Conservation (phyloP, 495 filamentous ascomycete species). For the Apodospora peruviana region DNA sequence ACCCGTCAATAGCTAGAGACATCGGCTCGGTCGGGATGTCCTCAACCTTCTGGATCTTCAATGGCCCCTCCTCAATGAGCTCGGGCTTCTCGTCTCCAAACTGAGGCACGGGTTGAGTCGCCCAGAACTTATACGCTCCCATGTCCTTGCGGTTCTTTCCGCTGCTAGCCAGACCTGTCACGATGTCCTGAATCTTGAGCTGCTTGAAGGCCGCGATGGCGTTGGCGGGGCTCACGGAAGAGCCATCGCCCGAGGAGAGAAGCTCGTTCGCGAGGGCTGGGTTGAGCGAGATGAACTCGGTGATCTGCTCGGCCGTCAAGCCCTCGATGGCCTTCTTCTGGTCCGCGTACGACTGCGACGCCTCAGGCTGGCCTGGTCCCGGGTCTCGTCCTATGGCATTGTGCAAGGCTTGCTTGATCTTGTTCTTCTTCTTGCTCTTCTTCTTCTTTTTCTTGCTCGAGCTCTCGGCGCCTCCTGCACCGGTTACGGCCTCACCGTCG, state of each 20-base stretch:
- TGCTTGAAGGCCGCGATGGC: conserved; percentile 61
- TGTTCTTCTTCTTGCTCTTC: conserved; percentile 48
- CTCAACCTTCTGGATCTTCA: conserved; percentile 61
- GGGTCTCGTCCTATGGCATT: conserved; percentile 7
- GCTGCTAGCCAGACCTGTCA: conserved; percentile 69
- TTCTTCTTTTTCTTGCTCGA: conserved; percentile 40
- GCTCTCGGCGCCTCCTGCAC: conserved; percentile 9
- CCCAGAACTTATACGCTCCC: conserved; percentile 97
- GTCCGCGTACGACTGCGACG: conserved; percentile 1
- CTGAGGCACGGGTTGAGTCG: conserved; percentile 87
- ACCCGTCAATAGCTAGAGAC: conserved; percentile 60
- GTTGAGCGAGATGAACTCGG: conserved; percentile 54
- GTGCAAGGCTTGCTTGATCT: conserved; percentile 38
- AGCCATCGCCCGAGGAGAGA: conserved; percentile 21
- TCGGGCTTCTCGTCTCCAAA: conserved; percentile 55
- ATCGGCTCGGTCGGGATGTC: conserved; percentile 66
- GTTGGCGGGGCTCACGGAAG: conserved; percentile 13
- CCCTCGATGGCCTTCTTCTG: conserved; percentile 38
- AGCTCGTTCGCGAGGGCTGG: conserved; percentile 56
- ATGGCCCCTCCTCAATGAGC: conserved; percentile 47
- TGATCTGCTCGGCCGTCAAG: conserved; percentile 42
- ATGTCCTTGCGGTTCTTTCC: conserved; percentile 93
- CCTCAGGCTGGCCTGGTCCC: conserved; percentile 8
- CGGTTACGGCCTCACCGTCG: conserved; percentile 25
- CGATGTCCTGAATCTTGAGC: conserved; percentile 68